phyloP scores from a whole-genome alignment of 2,329 filamentous ascomycete genomes.

The Xylariaceae sp. region DNA sequence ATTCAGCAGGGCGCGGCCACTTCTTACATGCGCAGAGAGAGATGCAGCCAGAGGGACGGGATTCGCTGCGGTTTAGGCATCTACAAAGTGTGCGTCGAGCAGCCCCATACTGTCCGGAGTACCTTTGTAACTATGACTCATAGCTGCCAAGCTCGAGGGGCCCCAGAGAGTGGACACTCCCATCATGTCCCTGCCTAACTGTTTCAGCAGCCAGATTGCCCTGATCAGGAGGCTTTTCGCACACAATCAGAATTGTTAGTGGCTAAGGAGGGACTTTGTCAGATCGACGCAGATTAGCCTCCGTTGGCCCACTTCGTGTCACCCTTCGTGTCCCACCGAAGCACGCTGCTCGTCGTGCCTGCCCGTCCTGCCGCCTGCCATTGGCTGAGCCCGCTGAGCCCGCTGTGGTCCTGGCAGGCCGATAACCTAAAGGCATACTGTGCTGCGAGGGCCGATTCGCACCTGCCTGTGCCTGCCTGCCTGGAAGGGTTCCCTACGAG shows the following conservation, averaged over 20 bases:
- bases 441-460: no score
- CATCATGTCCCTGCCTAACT: slow-evolving; percentile 25
- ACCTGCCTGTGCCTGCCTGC: not conserved
- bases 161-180: not conserved
- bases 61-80: not conserved
- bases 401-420: slow-evolving; percentile 9
- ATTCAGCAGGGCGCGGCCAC: no score
- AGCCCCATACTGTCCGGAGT: not conserved
- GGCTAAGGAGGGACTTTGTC: slow-evolving; percentile 24
- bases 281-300: slow-evolving; percentile 12
- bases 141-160: slow-evolving; percentile 21
- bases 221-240: slow-evolving; percentile 1
- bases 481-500: not conserved
- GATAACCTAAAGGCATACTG: no score
- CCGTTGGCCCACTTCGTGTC: slow-evolving; percentile 1
- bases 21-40: no score
- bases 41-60: no score
- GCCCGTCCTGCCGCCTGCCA: not conserved
- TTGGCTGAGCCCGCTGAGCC: not conserved
- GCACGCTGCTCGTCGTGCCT: not conserved
- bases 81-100: not conserved
- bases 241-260: slow-evolving; percentile 25
- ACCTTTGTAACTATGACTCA: slow-evolving; percentile 27
- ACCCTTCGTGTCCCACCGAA: not conserved
- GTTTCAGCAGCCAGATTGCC: slow-evolving; percentile 22